Evolutionary conservation across 306 rosid genomes (phyloP).

Genomic region (Lotus japonicus): DNA sequence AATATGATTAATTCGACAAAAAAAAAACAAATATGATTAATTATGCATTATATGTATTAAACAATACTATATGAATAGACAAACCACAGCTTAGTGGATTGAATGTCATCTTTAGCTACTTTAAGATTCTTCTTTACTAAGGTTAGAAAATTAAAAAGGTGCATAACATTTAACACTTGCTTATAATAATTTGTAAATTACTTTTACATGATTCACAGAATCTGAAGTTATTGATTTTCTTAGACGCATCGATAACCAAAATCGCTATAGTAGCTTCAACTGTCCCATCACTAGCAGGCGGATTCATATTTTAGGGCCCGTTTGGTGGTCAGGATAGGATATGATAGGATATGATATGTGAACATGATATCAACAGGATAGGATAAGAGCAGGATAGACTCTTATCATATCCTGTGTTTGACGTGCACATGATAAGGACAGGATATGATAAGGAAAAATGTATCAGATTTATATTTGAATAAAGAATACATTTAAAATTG

Average conservation of each 20-base stretch:
- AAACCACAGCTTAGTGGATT: conserved; percentile 6
- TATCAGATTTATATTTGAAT: too few species aligned
- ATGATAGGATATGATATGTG: too few species aligned
- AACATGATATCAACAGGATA: too few species aligned
- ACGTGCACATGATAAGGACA: too few species aligned
- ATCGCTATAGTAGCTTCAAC: not conserved
- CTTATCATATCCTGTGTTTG: too few species aligned
- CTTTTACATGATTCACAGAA: not conserved
- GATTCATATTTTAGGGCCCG: too few species aligned
- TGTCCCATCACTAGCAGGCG: too few species aligned
- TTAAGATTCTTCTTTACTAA: not conserved
- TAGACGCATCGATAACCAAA: not conserved
- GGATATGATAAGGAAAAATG: too few species aligned
- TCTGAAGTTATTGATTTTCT: conserved; percentile 1
- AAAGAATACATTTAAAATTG: too few species aligned
- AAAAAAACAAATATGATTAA: conserved; percentile 3
- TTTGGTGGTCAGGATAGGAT: too few species aligned
- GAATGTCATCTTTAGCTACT: not conserved
- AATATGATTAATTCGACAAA: conserved; percentile 1
- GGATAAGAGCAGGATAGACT: too few species aligned
- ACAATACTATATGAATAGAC: not conserved
- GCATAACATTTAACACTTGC: not conserved
- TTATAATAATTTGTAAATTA: not conserved
- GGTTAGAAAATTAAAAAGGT: not conserved
- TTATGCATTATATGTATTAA: not conserved